phyloP scores from a whole-genome alignment of 2,329 filamentous ascomycete genomes.

The Pseudogymnoascus sp. region DNA sequence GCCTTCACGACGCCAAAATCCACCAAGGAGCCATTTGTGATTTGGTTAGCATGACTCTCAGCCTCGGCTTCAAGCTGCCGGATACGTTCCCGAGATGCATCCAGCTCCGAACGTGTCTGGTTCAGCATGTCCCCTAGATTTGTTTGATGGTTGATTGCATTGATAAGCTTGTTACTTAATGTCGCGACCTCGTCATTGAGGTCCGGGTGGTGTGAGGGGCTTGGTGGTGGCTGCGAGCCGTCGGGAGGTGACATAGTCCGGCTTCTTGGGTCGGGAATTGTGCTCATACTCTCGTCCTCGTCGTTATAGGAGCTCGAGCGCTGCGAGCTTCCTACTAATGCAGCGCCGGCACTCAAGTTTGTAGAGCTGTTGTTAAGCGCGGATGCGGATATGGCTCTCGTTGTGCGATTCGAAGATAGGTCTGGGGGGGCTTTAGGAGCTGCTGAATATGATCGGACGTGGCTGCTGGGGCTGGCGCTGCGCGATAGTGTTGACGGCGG shows the following conservation, averaged over 20 bases:
- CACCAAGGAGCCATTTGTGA: slow-evolving; percentile 68
- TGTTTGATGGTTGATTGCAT: slow-evolving; percentile 95
- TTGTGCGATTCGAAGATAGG: neutral
- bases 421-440: neutral
- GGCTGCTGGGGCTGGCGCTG: neutral
- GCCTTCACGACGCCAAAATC: slow-evolving; percentile 64
- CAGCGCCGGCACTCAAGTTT: neutral
- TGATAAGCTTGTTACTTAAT: slow-evolving; percentile 90
- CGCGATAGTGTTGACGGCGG: neutral
- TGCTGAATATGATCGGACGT: neutral
- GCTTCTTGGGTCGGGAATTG: slow-evolving; percentile 56
- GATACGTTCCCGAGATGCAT: slow-evolving; percentile 60
- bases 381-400: neutral
- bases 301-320: slow-evolving; percentile 29
- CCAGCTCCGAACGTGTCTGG: slow-evolving; percentile 74
- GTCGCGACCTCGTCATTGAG: slow-evolving; percentile 71
- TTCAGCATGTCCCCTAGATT: slow-evolving; percentile 81
- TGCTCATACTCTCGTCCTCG: slow-evolving; percentile 57
- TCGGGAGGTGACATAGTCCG: slow-evolving; percentile 41
- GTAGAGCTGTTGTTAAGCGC: neutral
- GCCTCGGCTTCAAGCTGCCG: slow-evolving; percentile 52
- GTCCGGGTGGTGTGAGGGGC: slow-evolving; percentile 43
- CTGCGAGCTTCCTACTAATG: neutral
- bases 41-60: slow-evolving; percentile 59
- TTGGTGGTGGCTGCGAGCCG: slow-evolving; percentile 23